phyloP scores from a whole-genome alignment of 805 yeast genomes.

The Jamesozyma gamospora region DNA sequence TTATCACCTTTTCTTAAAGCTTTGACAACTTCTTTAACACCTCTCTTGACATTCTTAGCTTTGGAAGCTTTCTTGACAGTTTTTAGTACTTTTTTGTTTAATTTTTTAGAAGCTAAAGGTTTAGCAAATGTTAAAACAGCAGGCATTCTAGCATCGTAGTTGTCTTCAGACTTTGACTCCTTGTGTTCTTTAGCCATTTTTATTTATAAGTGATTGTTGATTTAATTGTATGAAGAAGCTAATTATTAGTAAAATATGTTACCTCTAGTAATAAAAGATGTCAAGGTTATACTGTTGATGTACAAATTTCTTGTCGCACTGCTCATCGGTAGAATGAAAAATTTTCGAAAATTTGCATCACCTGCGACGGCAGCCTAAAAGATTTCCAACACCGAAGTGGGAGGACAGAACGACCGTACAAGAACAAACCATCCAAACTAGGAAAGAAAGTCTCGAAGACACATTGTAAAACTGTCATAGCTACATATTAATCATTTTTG shows the following conservation, averaged over 20 bases:
- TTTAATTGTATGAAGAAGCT: background rate
- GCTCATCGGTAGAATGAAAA: constrained; percentile 5
- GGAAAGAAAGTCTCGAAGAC: too few species aligned
- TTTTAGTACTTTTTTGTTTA: constrained; percentile 90
- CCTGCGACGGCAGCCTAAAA: too few species aligned
- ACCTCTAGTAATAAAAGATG: background rate
- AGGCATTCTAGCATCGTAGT: constrained; percentile 85
- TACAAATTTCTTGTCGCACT: background rate
- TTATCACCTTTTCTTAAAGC: constrained; percentile 96
- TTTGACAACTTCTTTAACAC: constrained; percentile 97
- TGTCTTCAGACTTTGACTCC: constrained; percentile 42
- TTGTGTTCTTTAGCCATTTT: constrained; percentile 11
- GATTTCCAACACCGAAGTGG: too few species aligned
- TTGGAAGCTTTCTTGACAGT: constrained; percentile 96
- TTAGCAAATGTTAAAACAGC: constrained; percentile 87
- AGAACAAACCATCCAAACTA: too few species aligned
- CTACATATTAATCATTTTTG: too few species aligned
- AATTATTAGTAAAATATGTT: background rate
- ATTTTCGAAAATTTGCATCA: background rate
- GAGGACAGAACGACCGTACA: too few species aligned
- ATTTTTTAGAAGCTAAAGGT: constrained; percentile 91
- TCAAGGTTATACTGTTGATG: background rate
- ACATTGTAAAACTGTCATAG: too few species aligned
- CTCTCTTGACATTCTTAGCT: constrained; percentile 96
- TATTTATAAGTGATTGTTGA: background rate